Percentiles rank a stretch among this genome's conserved stretches.
These are phyloP conservation scores for Ophiostoma sp. DNA, from an alignment of 2,329 filamentous ascomycete species.

Conservation along the genomic window DNA sequence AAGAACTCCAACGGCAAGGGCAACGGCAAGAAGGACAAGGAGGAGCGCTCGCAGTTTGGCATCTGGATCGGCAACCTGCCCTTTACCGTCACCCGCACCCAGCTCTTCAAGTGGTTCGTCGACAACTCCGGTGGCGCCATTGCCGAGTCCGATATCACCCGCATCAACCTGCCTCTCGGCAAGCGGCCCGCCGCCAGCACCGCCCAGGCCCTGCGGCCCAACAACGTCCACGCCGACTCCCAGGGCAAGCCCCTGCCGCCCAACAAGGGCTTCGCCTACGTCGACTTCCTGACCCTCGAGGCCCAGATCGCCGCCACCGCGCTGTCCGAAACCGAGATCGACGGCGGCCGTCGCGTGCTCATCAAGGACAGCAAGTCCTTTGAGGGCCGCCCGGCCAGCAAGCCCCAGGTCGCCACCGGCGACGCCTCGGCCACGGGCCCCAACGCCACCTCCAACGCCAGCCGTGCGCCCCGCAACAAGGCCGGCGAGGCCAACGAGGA, in stretches of 20 bases:
- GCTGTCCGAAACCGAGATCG: slow-evolving; percentile 76
- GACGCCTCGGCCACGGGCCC: slow-evolving; percentile 22
- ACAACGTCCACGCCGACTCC: slow-evolving; percentile 31
- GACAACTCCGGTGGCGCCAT: slow-evolving; percentile 63
- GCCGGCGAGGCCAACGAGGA: slow-evolving; percentile 32
- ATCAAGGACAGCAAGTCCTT: slow-evolving; percentile 92
- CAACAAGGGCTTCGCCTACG: slow-evolving; percentile 95
- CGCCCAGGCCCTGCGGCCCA: slow-evolving; percentile 12
- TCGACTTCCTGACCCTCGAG: slow-evolving; percentile 74
- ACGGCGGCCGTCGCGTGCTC: slow-evolving; percentile 71
- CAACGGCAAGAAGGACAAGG: slow-evolving; percentile 33
- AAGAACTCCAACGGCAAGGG: not conserved
- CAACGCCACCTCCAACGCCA: not conserved
- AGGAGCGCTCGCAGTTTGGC: slow-evolving; percentile 69
- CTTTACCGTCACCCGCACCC: slow-evolving; percentile 70
- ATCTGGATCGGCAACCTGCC: slow-evolving; percentile 95
- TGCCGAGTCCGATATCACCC: slow-evolving; percentile 67
- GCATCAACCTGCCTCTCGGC: slow-evolving; percentile 66
- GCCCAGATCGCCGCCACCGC: slow-evolving; percentile 72
- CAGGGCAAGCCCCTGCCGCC: slow-evolving; percentile 35
- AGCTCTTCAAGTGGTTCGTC: slow-evolving; percentile 75
- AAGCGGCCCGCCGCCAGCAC: slow-evolving; percentile 31
- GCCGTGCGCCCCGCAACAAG: slow-evolving; percentile 22
- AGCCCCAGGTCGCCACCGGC: slow-evolving; percentile 24
- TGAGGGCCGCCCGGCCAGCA: slow-evolving; percentile 64